Percentiles rank a stretch among this genome's conserved stretches.
These are phyloP conservation scores for Aspergillus sojae DNA, from an alignment of 2,329 filamentous ascomycete genomes.

Conservation along the genomic window DNA sequence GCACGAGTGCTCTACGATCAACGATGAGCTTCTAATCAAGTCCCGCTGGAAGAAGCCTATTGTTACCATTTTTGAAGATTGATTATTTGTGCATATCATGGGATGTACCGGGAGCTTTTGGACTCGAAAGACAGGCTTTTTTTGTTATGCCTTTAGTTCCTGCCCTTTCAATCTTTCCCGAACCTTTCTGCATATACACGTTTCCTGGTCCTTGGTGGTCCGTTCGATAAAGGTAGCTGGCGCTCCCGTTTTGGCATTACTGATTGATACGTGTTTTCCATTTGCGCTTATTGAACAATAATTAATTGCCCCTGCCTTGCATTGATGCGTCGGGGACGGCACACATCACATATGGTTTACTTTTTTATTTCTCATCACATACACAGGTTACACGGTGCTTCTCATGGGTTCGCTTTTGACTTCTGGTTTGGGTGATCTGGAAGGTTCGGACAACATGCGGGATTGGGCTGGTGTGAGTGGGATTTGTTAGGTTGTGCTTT, in stretches of 20 bases:
- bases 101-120: constrained; percentile 18
- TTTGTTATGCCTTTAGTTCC: neutral
- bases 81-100: constrained; percentile 10
- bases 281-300: constrained; percentile 14
- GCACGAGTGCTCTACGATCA: constrained; percentile 46
- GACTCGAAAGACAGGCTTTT: constrained; percentile 11
- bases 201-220: constrained; percentile 19
- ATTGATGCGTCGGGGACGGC: constrained; percentile 10
- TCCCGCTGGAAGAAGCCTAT: neutral
- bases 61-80: constrained; percentile 1
- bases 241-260: constrained; percentile 25
- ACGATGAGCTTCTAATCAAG: constrained; percentile 35
- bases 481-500: constrained; percentile 12
- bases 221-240: constrained; percentile 29
- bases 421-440: constrained; percentile 15
- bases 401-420: neutral
- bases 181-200: constrained; percentile 25
- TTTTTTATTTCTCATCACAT: constrained; percentile 9
- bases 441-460: constrained; percentile 11
- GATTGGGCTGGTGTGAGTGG: constrained; percentile 16
- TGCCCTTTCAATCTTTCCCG: constrained; percentile 7
- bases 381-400: constrained; percentile 12
- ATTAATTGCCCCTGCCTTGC: constrained; percentile 12
- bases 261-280: constrained; percentile 22
- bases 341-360: constrained; percentile 5